Percentiles rank a stretch among this genome's conserved stretches.
These are phyloP conservation scores for Carex cristatella DNA, from an alignment of 176 grass and related monocot genomes.

Conservation along the genomic window DNA sequence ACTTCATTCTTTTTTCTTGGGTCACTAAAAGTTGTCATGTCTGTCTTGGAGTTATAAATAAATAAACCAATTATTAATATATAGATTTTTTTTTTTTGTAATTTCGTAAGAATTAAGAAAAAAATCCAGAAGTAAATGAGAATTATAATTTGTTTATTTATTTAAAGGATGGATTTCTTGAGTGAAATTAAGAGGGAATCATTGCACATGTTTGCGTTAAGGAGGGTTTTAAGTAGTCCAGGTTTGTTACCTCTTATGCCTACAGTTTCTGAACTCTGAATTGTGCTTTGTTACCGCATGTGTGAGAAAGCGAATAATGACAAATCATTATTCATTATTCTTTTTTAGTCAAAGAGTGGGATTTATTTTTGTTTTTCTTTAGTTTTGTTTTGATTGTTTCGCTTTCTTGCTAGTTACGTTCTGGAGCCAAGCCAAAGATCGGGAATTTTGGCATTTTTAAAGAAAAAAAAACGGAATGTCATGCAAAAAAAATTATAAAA, in stretches of 20 bases:
- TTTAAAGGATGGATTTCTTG: not conserved
- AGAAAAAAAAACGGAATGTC: not conserved
- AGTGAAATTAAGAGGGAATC: slow-evolving; percentile 5
- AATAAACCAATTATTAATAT: not conserved
- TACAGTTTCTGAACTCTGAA: slow-evolving; percentile 13
- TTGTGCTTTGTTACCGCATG: slow-evolving; percentile 1
- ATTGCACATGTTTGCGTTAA: slow-evolving; percentile 23
- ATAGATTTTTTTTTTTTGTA: not conserved
- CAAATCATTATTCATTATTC: slow-evolving; percentile 2
- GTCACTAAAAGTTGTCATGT: not conserved
- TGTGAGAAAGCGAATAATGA: slow-evolving; percentile 7
- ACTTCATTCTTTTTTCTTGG: not conserved
- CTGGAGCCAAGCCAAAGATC: not conserved
- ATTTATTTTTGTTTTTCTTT: not conserved
- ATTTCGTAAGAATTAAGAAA: too few species aligned
- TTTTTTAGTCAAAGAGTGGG: not conserved
- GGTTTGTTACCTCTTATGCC: slow-evolving; percentile 8
- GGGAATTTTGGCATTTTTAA: not conserved
- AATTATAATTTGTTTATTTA: not conserved
- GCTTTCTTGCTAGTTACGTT: not conserved
- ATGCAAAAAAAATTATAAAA: not conserved
- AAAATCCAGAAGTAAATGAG: too few species aligned
- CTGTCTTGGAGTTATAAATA: not conserved
- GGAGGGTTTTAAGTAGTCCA: not conserved
- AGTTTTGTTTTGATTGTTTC: not conserved